These are phyloP conservation scores for Kurtzmaniella quercitrusa DNA, from an alignment of 1,139 yeast species.

Conservation along the genomic window DNA sequence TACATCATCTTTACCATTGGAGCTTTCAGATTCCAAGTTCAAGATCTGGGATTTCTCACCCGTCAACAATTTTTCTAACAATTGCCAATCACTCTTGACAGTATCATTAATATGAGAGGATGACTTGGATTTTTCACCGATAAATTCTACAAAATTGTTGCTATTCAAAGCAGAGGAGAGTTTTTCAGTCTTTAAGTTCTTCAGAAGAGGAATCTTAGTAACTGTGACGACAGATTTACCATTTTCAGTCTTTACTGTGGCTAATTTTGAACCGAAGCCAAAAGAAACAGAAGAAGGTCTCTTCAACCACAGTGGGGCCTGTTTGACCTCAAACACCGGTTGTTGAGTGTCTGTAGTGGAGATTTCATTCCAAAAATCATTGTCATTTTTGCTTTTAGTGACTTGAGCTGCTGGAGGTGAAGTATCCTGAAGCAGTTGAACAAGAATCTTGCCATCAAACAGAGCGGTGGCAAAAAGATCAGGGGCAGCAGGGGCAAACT, in stretches of 20 bases:
- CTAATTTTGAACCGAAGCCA: slow-evolving; percentile 93
- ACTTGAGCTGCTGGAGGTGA: slow-evolving; percentile 50
- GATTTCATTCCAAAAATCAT: slow-evolving; percentile 73
- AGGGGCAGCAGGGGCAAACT: slow-evolving; percentile 84
- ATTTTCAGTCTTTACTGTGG: slow-evolving; percentile 44
- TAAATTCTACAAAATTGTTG: slow-evolving; percentile 50
- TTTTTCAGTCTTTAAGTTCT: slow-evolving; percentile 25
- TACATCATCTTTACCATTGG: slow-evolving; percentile 15
- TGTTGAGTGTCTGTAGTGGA: slow-evolving; percentile 74
- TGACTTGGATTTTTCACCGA: slow-evolving; percentile 45
- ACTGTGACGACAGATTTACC: slow-evolving; percentile 47
- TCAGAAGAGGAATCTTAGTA: slow-evolving; percentile 38
- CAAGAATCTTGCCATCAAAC: slow-evolving; percentile 78
- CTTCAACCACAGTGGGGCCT: slow-evolving; percentile 88
- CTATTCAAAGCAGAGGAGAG: slow-evolving; percentile 58
- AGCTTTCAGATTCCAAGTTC: slow-evolving; percentile 17
- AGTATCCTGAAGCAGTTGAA: slow-evolving; percentile 87
- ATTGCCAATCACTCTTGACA: slow-evolving; percentile 73
- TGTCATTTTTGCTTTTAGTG: slow-evolving; percentile 47
- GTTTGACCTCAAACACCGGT: slow-evolving; percentile 60
- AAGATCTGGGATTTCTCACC: slow-evolving; percentile 45
- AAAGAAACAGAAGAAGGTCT: slow-evolving; percentile 75
- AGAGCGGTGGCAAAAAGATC: slow-evolving; percentile 92
- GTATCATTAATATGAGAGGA: slow-evolving; percentile 33
- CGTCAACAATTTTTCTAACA: slow-evolving; percentile 54